Evolutionary conservation across 345 rosid genomes (phyloP), one percentile per base, ranked within the genome.

Genomic region (Salix brachista): DNA sequence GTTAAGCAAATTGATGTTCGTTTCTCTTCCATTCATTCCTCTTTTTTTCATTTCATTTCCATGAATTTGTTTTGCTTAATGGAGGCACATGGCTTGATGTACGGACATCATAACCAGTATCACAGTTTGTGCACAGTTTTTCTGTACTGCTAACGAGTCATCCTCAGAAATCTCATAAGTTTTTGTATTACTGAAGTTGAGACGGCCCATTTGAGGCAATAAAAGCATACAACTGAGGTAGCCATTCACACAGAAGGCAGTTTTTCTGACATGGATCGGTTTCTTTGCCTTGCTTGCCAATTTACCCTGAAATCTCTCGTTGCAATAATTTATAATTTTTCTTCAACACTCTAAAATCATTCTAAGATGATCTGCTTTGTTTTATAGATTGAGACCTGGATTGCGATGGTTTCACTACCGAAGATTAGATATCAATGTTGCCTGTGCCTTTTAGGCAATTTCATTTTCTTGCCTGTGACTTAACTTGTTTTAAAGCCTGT

Each of bases 31-130:
- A 30, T 17, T 36, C 60, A 18, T 72, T 70, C 74, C 16, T 52
- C 21, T 36, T 77, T 61, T 56, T 25, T 68, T 36, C 37, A 5
- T 36, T 67, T 52, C 44, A 42, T 42, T 42, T 42, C 46, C 46
- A 42, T 42, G 46, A 14, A 42, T 42, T 42, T 42, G 14, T 42
- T 42, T 42, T 16, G 64, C 41, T 65, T 4, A 58, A 23, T 32
- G n/a, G 72, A 75, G 54, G 78, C 66, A 48, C 41, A 76, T 74
- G 80, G 54, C 61, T 65, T 77, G 30, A 69, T 69, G 28, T 16
- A 32, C 67, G 71, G 21, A 34, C 42, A 18, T 66, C 76, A 62
- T 64, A 64, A 34, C 44, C 19, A 46, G 46, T 50, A 60, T 46
- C 41, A 46, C 34, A 74, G 48, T 48, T 61, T 77, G 64, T 61